These are phyloP conservation scores for Clathrospora elynae DNA, from an alignment of 2,329 filamentous ascomycete species.

Conservation along the genomic window DNA sequence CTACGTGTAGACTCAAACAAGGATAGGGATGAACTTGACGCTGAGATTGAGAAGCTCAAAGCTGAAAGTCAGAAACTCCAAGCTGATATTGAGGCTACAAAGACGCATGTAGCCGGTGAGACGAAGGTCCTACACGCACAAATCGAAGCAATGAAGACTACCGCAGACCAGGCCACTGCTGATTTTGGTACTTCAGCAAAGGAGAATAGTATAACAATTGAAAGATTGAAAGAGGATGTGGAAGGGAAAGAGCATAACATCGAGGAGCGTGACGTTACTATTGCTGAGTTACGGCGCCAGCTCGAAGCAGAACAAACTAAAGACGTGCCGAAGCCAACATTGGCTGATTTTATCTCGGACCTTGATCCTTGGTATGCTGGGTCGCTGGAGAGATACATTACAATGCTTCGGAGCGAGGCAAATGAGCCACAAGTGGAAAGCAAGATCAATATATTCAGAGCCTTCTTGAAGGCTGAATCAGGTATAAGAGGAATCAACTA, in stretches of 20 bases:
- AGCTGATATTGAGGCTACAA: constrained; percentile 23
- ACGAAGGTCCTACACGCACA: constrained; percentile 26
- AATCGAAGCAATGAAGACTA: constrained; percentile 23
- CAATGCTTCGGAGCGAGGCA: constrained; percentile 60
- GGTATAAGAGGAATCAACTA: constrained; percentile 52
- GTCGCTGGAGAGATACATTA: constrained; percentile 60
- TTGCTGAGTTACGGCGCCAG: constrained; percentile 29
- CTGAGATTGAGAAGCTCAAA: constrained; percentile 17
- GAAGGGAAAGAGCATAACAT: constrained; percentile 45
- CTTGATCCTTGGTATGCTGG: constrained; percentile 63
- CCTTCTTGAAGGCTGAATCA: constrained; percentile 51
- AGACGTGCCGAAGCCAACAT: constrained; percentile 28
- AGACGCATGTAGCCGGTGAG: constrained; percentile 24
- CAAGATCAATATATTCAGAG: constrained; percentile 59
- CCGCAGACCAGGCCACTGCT: constrained; percentile 28
- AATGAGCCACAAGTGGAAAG: constrained; percentile 54
- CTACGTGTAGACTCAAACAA: constrained; percentile 29
- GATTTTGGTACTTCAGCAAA: constrained; percentile 29
- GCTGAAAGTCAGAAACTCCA: constrained; percentile 23
- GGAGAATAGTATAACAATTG: constrained; percentile 39
- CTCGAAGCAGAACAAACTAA: constrained; percentile 36
- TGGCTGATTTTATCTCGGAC: constrained; percentile 54
- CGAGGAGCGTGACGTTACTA: constrained; percentile 32
- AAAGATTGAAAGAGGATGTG: constrained; percentile 40
- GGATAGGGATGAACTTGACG: constrained; percentile 17